Evolutionary conservation across 2,329 filamentous ascomycete genomes (phyloP).

Genomic region (Hawksworthiomyces lignivorus): DNA sequence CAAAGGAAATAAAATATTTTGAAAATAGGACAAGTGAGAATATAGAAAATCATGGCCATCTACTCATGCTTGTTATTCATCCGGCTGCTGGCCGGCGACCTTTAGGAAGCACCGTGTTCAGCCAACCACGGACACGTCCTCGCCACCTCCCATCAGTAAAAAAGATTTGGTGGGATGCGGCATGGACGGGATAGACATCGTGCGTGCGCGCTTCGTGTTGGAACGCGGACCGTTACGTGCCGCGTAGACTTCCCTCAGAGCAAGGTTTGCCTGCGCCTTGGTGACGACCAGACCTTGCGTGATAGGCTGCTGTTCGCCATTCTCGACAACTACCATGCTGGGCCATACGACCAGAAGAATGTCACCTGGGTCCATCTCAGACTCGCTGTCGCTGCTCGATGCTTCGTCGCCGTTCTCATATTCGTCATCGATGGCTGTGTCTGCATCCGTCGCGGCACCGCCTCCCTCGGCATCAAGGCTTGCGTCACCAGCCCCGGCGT

Average conservation of each 20-base stretch:
- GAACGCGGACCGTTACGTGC: neutral
- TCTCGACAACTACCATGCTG: slow-evolving; percentile 26
- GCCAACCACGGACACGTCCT: slow-evolving; percentile 6
- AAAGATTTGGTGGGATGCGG: slow-evolving; percentile 6
- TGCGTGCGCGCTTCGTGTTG: slow-evolving; percentile 10
- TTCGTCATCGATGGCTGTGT: neutral
- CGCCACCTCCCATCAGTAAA: slow-evolving; percentile 10
- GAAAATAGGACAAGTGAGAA: neutral
- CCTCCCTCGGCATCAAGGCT: neutral
- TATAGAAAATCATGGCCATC: neutral
- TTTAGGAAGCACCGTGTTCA: slow-evolving; percentile 2
- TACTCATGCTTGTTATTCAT: too few species aligned
- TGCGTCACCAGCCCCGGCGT: neutral
- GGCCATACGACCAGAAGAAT: slow-evolving; percentile 28
- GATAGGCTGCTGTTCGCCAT: slow-evolving; percentile 25
- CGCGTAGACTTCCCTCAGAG: slow-evolving; percentile 10
- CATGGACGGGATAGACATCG: slow-evolving; percentile 13
- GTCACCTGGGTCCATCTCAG: slow-evolving; percentile 23
- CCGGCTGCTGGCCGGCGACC: neutral
- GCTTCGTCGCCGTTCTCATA: neutral
- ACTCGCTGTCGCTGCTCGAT: slow-evolving; percentile 2
- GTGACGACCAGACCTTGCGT: slow-evolving; percentile 27
- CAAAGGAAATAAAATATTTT: neutral
- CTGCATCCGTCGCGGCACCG: neutral
- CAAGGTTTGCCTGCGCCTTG: slow-evolving; percentile 23